Conservation (phyloP, 2,329 filamentous ascomycete species). For the Nakataea oryzae region DNA sequence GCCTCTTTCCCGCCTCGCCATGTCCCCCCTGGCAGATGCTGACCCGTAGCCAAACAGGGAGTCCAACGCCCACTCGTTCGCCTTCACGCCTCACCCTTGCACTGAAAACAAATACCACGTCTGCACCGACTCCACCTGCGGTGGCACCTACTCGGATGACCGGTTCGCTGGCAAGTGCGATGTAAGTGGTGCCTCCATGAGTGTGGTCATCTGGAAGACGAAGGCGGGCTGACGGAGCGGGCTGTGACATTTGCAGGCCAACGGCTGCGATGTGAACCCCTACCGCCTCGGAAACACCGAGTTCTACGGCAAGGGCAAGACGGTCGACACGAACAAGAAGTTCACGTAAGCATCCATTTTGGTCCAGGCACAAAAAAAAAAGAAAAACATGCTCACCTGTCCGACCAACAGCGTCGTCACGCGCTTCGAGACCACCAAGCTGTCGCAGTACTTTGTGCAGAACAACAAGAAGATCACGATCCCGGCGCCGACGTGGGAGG, state of each 20-base stretch:
- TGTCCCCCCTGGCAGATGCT: not conserved
- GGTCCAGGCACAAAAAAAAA: not conserved
- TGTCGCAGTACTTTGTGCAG: constrained; percentile 47
- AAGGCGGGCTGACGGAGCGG: not conserved
- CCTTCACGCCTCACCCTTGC: constrained; percentile 50
- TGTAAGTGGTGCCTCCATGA: constrained; percentile 11
- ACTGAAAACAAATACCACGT: constrained; percentile 24
- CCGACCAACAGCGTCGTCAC: constrained; percentile 36
- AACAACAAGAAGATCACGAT: constrained; percentile 41
- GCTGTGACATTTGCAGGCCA: constrained; percentile 15
- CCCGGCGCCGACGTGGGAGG: constrained; percentile 25
- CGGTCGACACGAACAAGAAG: constrained; percentile 43
- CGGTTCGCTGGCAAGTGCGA: constrained; percentile 42
- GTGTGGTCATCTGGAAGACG: not conserved
- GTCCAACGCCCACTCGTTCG: constrained; percentile 48
- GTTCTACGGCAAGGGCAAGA: constrained; percentile 44
- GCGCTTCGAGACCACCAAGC: constrained; percentile 36
- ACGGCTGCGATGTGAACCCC: constrained; percentile 56
- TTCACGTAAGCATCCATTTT: constrained; percentile 26
- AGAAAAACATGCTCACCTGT: not conserved
- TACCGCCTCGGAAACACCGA: constrained; percentile 49
- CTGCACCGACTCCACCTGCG: constrained; percentile 33
- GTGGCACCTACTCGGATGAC: constrained; percentile 31
- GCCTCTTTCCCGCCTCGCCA: not conserved
- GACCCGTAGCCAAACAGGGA: constrained; percentile 32